phyloP scores from a whole-genome alignment of 176 grass and related monocot species.

The Phyllostachys edulis region DNA sequence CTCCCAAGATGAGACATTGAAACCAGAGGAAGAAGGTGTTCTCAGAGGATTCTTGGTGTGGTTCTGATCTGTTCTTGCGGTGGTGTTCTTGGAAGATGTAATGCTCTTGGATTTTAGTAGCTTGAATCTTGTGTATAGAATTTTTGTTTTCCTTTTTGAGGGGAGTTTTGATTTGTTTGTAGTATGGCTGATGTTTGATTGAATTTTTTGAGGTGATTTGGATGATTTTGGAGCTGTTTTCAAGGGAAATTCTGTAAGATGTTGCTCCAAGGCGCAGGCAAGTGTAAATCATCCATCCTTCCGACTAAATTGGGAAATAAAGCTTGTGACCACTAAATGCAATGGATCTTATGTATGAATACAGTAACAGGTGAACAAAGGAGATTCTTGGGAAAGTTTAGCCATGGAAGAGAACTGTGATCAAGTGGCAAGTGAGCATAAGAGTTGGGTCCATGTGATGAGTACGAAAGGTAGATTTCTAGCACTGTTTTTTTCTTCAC shows the following conservation, averaged over 20 bases:
- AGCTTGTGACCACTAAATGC: neutral
- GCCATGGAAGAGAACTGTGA: neutral
- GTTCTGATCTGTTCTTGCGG: neutral
- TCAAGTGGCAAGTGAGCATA: neutral
- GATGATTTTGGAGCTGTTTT: conserved; percentile 18
- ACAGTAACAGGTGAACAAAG: neutral
- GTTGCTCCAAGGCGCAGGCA: neutral
- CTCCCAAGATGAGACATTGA: conserved; percentile 33
- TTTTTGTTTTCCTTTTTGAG: neutral
- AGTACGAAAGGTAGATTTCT: neutral
- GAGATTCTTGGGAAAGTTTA: neutral
- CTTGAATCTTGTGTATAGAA: conserved; percentile 2
- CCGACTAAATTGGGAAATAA: neutral
- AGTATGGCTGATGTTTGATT: neutral
- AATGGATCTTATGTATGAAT: neutral
- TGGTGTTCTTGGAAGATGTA: conserved; percentile 19
- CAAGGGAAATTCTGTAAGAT: neutral
- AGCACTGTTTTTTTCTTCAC: neutral
- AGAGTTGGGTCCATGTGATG: neutral
- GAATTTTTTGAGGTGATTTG: neutral
- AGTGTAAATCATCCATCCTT: neutral
- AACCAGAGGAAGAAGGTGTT: neutral
- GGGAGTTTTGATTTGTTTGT: neutral
- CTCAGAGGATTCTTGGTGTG: neutral
- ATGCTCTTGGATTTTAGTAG: neutral